Evolutionary conservation across 2,329 filamentous ascomycete species (phyloP), one percentile per base, ranked within the genome.

Genomic region (Triangularia verruculosa): DNA sequence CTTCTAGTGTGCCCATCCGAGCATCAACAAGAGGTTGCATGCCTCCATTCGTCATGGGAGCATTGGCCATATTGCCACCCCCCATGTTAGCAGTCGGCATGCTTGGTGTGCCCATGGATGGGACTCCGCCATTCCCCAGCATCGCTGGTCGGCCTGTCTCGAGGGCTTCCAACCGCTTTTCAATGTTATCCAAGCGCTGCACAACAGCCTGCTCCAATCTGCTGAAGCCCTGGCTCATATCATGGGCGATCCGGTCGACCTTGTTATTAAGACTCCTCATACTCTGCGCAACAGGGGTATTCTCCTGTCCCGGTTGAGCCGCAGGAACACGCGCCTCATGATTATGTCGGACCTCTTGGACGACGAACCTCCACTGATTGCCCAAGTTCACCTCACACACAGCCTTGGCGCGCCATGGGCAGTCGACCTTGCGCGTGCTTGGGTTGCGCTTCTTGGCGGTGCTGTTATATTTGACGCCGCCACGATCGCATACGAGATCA

Each of bases 361-460:
- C 81, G 7, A 82, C 82, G 66, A 87, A 87, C n/a, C 85, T 83
- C 85, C 85, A 87, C 73, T 86, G 84, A 66, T 87, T 86, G 51
- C 82, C 82, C 11, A 87, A 77, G 72, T 86, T 84, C 6, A 87
- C 85, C 71, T 87, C 85, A 66, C 85, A 87, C 22, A 87, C 85
- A 24, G 85, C 85, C 76, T 87, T 87, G 61, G 85, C 85, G 59
- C 84, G 82, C 77, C 85, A 87, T 11, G 85, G 85, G 62, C 85
- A 87, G 72, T 87, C 85, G 61, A 87, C 83, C 75, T 87, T 87
- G 72, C 85, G 83, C 52, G 85, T 87, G 61, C 83, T 86, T 1
- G 85, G 85, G 69, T 86, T 87, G 62, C 85, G 82, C 77, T 87
- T 87, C 79, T 87, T 87, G 7, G 85, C 85, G 1, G 85, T 87